Conservation (phyloP, 345 rosid genomes). For the Boechera divaricarpa region DNA sequence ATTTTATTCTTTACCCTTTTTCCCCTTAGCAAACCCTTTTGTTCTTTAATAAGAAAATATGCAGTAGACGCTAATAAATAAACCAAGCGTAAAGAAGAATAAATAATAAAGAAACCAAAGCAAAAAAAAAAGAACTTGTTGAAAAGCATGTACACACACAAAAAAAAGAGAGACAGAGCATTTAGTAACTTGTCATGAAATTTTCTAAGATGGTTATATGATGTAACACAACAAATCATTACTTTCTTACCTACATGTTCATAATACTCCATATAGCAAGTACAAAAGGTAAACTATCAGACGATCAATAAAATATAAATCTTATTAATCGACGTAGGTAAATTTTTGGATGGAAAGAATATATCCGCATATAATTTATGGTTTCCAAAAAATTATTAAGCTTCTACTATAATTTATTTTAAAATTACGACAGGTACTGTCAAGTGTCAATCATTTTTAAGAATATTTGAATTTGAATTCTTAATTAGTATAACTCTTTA, state of each 20-base stretch:
- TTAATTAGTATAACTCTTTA: not conserved
- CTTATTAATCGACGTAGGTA: not conserved
- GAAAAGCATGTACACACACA: not conserved
- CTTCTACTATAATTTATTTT: not conserved
- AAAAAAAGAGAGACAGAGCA: not conserved
- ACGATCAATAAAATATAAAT: not conserved
- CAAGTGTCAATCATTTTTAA: not conserved
- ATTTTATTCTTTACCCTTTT: slow-evolving; percentile 26
- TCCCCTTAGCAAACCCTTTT: slow-evolving; percentile 21
- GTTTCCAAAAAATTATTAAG: not conserved
- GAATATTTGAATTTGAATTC: not conserved
- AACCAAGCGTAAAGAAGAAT: slow-evolving; percentile 34
- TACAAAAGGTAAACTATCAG: not conserved
- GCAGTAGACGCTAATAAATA: slow-evolving; percentile 16
- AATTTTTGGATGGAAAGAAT: not conserved
- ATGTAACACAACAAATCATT: slow-evolving; percentile 4
- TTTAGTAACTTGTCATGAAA: not conserved
- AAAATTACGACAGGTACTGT: not conserved
- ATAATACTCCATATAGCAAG: not conserved
- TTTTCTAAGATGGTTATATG: slow-evolving; percentile 1
- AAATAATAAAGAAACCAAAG: slow-evolving; percentile 34
- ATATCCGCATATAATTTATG: not conserved
- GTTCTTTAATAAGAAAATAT: slow-evolving; percentile 22
- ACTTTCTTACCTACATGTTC: not conserved
- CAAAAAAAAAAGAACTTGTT: slow-evolving; percentile 14